Base-by-base conservation (phyloP, 345 rosid species). In the Gossypium australe region DNA sequence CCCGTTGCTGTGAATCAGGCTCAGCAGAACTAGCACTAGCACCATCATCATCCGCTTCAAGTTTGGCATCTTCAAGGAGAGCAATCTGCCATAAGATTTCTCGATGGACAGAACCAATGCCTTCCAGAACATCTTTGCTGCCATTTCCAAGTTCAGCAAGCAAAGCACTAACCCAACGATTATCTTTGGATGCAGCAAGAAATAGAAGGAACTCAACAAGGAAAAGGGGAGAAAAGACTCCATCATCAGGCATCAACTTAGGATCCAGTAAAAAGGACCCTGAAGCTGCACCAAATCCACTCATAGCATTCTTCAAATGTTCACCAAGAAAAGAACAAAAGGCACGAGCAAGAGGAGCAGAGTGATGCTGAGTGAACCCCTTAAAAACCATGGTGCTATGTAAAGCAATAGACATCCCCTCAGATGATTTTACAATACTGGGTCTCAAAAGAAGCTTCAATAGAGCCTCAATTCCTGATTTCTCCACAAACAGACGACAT, bases 301-400 rank as follows among this genome's bases (percentile, higher is more conserved):
- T 55, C 84, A 92, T 80, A 79, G 89, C 94, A 80, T 89, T 89
- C 81, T 76, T 89, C 79, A 94, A 73, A 73, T 91, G 98, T 20
- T 87, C 94, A 74, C 94, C 77, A 38, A 94, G 95, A 62, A 90
- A 86, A 63, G 83, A 80, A 79, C 97, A 94, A 85, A 94, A 94
- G 47, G 97, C 94, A 27, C 87, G 90, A 12, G 98, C 97, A 55
- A 94, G 86, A 84, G 98, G 85, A 83, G 92, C 82, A 75, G 98
- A 88, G 79, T 94, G 97, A 85, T 94, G 94, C 76, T 91, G 98
- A 17, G 96, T 89, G 79, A 94, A 92, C 77, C 97, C 97, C 85
- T 94, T 94, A 80, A 94, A 94, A 74, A 94, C 98, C 91, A 92
- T 89, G 73, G 97, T 89, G 89, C 97, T 92, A 73, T 92, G 97